Evolutionary conservation across 2,329 filamentous ascomycete species (phyloP).

Genomic region (Arthrobotrys sphaeroides): DNA sequence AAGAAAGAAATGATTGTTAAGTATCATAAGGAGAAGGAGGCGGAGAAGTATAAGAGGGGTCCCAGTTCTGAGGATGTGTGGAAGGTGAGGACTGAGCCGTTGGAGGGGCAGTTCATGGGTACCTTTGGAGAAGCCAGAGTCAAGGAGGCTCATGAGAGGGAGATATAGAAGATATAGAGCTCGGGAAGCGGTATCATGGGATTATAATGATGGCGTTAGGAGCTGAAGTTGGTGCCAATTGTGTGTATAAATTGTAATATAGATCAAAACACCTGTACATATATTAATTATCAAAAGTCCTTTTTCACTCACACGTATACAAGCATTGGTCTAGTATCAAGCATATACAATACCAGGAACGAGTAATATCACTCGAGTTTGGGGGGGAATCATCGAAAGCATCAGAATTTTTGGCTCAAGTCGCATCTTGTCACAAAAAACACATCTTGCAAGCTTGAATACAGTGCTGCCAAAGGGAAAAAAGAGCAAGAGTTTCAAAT

Average conservation of each 20-base stretch:
- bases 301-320: background rate
- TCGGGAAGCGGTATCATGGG: background rate
- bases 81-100: conserved; percentile 74
- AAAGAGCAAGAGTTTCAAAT: background rate
- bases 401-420: background rate
- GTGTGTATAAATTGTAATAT: conserved; percentile 20
- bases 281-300: background rate
- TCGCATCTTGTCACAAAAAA: conserved; percentile 6
- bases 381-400: background rate
- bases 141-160: conserved; percentile 21
- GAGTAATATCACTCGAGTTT: background rate
- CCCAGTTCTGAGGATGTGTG: conserved; percentile 91
- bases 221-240: background rate
- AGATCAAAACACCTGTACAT: conserved; percentile 32
- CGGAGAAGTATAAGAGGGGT: conserved; percentile 72
- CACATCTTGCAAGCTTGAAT: background rate
- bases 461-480: background rate
- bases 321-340: too few relatives aligned
- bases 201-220: background rate
- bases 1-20: conserved; percentile 59
- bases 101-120: conserved; percentile 63
- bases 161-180: background rate
- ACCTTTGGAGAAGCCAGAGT: conserved; percentile 1
- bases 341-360: too few relatives aligned
- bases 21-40: conserved; percentile 63